Conservation (phyloP, 2,329 filamentous ascomycete genomes). For the Ophiostoma piceae region DNA sequence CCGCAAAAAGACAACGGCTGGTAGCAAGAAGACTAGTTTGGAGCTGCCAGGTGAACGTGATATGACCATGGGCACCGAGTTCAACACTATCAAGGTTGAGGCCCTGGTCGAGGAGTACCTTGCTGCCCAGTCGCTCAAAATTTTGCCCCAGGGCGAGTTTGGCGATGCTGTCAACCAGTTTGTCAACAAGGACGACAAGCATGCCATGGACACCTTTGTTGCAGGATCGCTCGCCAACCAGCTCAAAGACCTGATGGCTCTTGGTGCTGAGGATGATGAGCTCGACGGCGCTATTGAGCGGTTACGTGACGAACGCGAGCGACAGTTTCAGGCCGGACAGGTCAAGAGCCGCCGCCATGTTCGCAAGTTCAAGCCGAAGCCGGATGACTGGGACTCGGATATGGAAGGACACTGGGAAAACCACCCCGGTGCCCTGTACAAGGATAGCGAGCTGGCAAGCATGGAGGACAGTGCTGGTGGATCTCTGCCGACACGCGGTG, state of each 20-base stretch:
- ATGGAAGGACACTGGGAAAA: constrained; percentile 82
- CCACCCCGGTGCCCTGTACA: constrained; percentile 60
- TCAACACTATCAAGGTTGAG: constrained; percentile 81
- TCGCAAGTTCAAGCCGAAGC: constrained; percentile 65
- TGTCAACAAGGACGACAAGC: constrained; percentile 91
- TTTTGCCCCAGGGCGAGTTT: constrained; percentile 87
- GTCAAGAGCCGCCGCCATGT: constrained; percentile 40
- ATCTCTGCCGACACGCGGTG: not conserved
- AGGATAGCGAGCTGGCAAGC: not conserved
- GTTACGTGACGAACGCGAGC: constrained; percentile 64
- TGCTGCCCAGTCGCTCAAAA: constrained; percentile 79
- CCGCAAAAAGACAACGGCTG: constrained; percentile 67
- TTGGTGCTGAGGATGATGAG: constrained; percentile 65
- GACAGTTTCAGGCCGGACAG: constrained; percentile 62
- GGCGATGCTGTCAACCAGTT: constrained; percentile 90
- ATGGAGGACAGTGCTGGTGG: not conserved
- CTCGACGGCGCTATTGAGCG: constrained; percentile 72
- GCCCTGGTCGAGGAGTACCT: constrained; percentile 85
- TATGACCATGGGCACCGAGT: constrained; percentile 48
- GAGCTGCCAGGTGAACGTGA: constrained; percentile 54
- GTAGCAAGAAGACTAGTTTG: constrained; percentile 32
- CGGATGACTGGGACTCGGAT: constrained; percentile 82
- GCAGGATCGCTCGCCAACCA: constrained; percentile 65
- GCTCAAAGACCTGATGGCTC: constrained; percentile 61
- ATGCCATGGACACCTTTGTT: constrained; percentile 80